Evolutionary conservation across 306 rosid species (phyloP).

Genomic region (Glycyrrhiza uralensis): DNA sequence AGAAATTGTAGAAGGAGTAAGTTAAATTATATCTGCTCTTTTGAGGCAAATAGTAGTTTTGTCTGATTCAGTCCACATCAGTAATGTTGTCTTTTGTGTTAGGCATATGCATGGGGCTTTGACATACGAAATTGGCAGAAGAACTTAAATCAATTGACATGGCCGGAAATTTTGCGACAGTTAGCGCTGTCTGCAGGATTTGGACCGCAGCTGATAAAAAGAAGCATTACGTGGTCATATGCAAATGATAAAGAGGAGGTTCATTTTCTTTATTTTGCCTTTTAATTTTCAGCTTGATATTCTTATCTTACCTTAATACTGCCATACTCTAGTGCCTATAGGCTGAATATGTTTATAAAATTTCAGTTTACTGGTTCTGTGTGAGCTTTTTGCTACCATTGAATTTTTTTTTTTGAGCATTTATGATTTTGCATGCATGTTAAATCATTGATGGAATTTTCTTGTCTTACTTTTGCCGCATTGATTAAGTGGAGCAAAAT

Average conservation of each 20-base stretch:
- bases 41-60: conserved; percentile 16
- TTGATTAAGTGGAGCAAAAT: conserved; percentile 14
- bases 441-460: background rate
- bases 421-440: conserved; percentile 5
- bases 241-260: conserved; percentile 83
- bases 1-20: conserved; percentile 97
- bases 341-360: background rate
- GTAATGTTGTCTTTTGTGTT: conserved; percentile 19
- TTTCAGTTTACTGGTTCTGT: background rate
- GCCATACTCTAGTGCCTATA: background rate
- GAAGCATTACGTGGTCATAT: conserved; percentile 62
- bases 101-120: conserved; percentile 99
- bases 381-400: conserved; percentile 8
- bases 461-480: background rate
- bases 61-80: background rate
- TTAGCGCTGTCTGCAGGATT: conserved; percentile 89
- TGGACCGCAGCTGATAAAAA: conserved; percentile 87
- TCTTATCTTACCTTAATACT: background rate
- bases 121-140: conserved; percentile 95
- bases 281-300: background rate
- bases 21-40: conserved; percentile 10
- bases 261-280: conserved; percentile 10
- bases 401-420: background rate
- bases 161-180: conserved; percentile 96
- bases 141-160: conserved; percentile 85